Evolutionary conservation across 2,329 filamentous ascomycete genomes (phyloP), one percentile per base, ranked within the genome.

Genomic region (Alternaria burnsii): DNA sequence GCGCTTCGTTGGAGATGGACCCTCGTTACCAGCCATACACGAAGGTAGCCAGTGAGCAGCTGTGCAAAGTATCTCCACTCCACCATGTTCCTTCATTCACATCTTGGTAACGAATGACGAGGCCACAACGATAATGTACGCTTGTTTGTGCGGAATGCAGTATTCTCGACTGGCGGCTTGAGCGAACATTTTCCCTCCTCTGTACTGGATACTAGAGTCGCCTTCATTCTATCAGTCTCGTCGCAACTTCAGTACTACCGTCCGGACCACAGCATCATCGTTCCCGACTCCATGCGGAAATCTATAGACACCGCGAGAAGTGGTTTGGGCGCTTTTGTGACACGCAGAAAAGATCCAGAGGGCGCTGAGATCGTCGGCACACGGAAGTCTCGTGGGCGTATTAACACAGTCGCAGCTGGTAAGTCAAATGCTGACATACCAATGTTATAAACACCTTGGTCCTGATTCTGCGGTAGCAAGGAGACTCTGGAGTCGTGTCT

Each of bases 371-470:
- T 26, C 22, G 42, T 47, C 6, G 22, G 30, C 5, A 14, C 54
- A 14, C 28, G 48, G 24, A 53, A 40, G 16, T 24, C 36, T 6
- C 32, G 22, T 6, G 36, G n/a, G n/a, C 43, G 50, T 16, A 11
- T 51, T 2, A 54, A 55, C 22, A 14, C 38, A 4, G 12, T 47
- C 28, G 22, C 56, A 4, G n/a, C 11, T 24, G 34, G 59, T 59
- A 14, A 58, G 50, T 51, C 11, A 20, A 28, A 12, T 32, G 18
- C 9, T 18, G 12, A 3, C 1, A n/a, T 20, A 16, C 0, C 2
- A 2, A 16, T 3, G 20, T 8, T 28, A 11, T 1, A 40, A 1
- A 11, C 11, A n/a, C 7, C 10, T 11, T 4, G 18, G 1, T 56
- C n/a, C 44, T 59, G 16, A 59, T 16, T 3, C 11, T 4, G n/a